These are phyloP conservation scores for Trichoderma koningii DNA, from an alignment of 2,329 filamentous ascomycete species.

Conservation along the genomic window DNA sequence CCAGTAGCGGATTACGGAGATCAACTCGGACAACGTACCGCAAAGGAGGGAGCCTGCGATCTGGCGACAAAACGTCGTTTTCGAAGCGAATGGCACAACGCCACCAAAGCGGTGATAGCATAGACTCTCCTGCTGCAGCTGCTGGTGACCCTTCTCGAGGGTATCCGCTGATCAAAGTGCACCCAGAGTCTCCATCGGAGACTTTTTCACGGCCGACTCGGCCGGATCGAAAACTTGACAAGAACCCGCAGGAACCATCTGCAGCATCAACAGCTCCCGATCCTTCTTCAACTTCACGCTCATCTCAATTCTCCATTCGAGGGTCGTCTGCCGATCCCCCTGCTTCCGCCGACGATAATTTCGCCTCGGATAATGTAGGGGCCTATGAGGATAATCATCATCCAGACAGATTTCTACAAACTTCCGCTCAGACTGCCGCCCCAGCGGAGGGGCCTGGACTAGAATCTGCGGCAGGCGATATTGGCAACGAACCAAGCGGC, in stretches of 20 bases:
- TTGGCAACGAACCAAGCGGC: background rate
- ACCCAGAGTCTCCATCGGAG: conserved; percentile 67
- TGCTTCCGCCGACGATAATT: conserved; percentile 65
- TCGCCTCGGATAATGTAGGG: conserved; percentile 48
- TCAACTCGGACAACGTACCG: conserved; percentile 92
- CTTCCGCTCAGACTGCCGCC: conserved; percentile 50
- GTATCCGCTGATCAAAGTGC: conserved; percentile 61
- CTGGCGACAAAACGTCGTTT: conserved; percentile 72
- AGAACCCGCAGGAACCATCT: conserved; percentile 49
- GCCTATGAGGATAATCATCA: conserved; percentile 34
- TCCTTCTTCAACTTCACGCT: conserved; percentile 30
- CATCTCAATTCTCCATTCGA: conserved; percentile 42
- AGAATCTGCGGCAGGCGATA: conserved; percentile 40
- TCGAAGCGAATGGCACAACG: conserved; percentile 70
- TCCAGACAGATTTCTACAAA: conserved; percentile 49
- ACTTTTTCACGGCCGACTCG: conserved; percentile 64
- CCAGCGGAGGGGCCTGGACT: conserved; percentile 43
- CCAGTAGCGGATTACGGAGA: conserved; percentile 77
- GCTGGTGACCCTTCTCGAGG: conserved; percentile 51
- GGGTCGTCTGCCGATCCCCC: conserved; percentile 38
- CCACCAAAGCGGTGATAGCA: conserved; percentile 59
- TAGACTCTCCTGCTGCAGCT: conserved; percentile 36
- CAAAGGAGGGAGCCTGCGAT: conserved; percentile 78
- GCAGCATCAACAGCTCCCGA: background rate
- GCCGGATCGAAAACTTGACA: conserved; percentile 48